Evolutionary conservation across 2,329 filamentous ascomycete species (phyloP).

Genomic region (Cytospora chrysosperma): DNA sequence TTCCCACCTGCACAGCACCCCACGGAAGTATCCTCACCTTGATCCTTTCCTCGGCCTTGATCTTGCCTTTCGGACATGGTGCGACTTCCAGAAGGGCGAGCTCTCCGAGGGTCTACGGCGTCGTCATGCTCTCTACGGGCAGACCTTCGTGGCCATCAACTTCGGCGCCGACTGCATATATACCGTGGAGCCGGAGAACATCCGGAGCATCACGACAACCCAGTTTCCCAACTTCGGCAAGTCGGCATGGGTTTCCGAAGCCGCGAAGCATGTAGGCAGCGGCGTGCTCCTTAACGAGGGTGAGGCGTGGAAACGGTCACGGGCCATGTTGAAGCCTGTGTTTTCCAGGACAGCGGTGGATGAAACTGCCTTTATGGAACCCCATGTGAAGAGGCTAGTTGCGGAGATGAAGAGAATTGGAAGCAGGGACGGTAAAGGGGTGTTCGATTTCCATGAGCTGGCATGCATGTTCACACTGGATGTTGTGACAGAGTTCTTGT

Average conservation of each 20-base stretch:
- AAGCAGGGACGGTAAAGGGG: neutral
- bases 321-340: constrained; percentile 13
- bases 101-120: constrained; percentile 14
- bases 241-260: constrained; percentile 17
- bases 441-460: constrained; percentile 19
- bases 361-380: constrained; percentile 17
- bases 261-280: constrained; percentile 19
- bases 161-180: constrained; percentile 6
- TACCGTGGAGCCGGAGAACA: constrained; percentile 23
- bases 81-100: constrained; percentile 12
- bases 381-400: constrained; percentile 16
- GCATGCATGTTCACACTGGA: constrained; percentile 19
- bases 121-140: constrained; percentile 11
- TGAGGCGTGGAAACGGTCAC: constrained; percentile 18
- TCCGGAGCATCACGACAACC: constrained; percentile 5
- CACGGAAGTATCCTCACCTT: constrained; percentile 15
- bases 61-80: constrained; percentile 1
- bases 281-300: constrained; percentile 23
- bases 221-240: constrained; percentile 16
- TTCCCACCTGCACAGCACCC: too few relatives aligned
- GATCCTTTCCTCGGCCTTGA: constrained; percentile 8
- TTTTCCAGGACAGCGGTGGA: constrained; percentile 3
- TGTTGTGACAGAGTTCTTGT: constrained; percentile 22
- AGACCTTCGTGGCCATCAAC: constrained; percentile 11
- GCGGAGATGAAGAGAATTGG: neutral